Percentiles rank a stretch among this genome's conserved stretches.
Conservation (phyloP, 2,329 filamentous ascomycete species). For the Aspergillus intermedius region DNA sequence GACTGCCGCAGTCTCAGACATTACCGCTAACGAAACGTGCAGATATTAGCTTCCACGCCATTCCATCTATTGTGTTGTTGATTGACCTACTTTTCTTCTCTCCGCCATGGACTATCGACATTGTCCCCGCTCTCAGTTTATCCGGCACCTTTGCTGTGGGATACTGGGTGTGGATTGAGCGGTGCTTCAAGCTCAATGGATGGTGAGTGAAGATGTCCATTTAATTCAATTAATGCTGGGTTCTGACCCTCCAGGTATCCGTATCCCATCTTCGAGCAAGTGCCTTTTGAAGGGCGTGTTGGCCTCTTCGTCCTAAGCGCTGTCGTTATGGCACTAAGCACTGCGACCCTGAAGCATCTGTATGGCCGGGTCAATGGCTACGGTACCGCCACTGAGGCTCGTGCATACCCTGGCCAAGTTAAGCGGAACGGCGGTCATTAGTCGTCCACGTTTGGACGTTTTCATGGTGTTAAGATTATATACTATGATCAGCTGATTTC, state of each 20-base stretch:
- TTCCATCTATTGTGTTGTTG: conserved; percentile 49
- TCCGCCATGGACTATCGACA: conserved; percentile 55
- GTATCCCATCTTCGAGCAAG: conserved; percentile 72
- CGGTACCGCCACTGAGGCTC: conserved; percentile 14
- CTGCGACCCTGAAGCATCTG: conserved; percentile 60
- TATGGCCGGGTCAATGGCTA: conserved; percentile 51
- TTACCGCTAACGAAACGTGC: conserved; percentile 1
- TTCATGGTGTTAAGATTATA: too few species aligned
- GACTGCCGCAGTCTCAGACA: neutral
- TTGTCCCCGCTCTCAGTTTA: conserved; percentile 45
- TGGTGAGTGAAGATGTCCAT: conserved; percentile 41
- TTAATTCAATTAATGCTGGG: neutral
- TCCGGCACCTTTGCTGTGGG: conserved; percentile 48
- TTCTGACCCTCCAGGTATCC: conserved; percentile 57
- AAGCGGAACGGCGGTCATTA: conserved; percentile 20
- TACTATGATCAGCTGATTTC: neutral
- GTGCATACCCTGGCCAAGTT: conserved; percentile 24
- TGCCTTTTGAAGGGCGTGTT: conserved; percentile 60
- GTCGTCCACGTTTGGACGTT: neutral
- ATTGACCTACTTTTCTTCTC: conserved; percentile 53
- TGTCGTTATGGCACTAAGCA: conserved; percentile 64
- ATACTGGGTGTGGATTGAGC: conserved; percentile 61
- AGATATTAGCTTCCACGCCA: conserved; percentile 45
- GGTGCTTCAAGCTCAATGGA: conserved; percentile 53
- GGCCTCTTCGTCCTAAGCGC: conserved; percentile 65